A percentile compares a stretch with the other conserved stretches of the same genome.
Evolutionary conservation across 1,284 basidiomycete species (phyloP).

Genomic region (Rhodotorula sp.): DNA sequence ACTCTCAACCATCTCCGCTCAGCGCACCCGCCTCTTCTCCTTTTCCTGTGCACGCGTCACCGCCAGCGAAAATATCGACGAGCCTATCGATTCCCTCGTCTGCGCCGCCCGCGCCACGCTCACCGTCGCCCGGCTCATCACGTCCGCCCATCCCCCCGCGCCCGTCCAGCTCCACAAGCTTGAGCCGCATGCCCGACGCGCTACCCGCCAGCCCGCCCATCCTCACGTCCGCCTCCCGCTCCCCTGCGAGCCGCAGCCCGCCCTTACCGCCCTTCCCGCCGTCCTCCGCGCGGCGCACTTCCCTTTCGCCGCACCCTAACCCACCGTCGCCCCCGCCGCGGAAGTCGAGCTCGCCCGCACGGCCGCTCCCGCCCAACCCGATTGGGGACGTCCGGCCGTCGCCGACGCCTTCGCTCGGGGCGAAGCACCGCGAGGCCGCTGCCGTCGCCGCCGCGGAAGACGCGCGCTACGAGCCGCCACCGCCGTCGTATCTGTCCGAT

Average conservation of each 20-base stretch:
- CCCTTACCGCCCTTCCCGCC: not conserved
- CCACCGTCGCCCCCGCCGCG: not conserved
- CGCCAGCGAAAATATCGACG: not conserved
- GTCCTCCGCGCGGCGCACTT: not conserved
- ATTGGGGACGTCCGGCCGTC: not conserved
- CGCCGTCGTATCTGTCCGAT: not conserved
- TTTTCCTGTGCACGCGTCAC: not conserved
- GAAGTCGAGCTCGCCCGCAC: not conserved
- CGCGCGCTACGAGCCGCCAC: not conserved
- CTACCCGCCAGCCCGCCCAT: not conserved
- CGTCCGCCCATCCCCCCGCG: not conserved
- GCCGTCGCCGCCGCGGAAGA: not conserved
- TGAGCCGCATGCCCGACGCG: not conserved
- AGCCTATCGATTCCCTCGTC: not conserved
- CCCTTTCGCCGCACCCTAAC: not conserved
- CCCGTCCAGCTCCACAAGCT: not conserved
- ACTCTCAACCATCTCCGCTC: not conserved
- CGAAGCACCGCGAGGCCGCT: not conserved
- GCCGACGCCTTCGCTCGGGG: not conserved
- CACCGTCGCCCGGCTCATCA: not conserved
- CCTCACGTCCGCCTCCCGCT: not conserved
- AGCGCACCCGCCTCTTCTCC: not conserved
- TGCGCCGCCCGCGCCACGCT: not conserved
- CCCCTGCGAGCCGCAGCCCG: not conserved
- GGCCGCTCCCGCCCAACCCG: constrained; percentile 18